phyloP scores from a whole-genome alignment of 2,329 filamentous ascomycete genomes.

The Hypoxylon sp. region DNA sequence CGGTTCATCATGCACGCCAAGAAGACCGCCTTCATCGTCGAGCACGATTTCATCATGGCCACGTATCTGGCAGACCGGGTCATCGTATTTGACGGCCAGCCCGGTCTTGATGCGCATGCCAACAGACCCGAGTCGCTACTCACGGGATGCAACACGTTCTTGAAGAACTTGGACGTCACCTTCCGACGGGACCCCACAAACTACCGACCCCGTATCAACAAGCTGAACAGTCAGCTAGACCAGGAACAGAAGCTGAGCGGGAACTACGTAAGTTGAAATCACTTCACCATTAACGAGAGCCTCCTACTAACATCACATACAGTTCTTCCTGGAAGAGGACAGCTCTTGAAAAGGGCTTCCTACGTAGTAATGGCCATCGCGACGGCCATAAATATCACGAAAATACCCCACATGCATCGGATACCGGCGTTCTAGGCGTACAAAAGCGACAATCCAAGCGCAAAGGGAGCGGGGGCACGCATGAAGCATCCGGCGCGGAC shows the following conservation, averaged over 20 bases:
- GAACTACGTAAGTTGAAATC: constrained; percentile 81
- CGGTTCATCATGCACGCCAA: constrained; percentile 99
- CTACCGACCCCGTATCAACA: constrained; percentile 98
- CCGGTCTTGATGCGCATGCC: constrained; percentile 88
- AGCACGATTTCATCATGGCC: constrained; percentile 99
- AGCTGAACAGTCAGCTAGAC: constrained; percentile 93
- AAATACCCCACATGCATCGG: constrained; percentile 59
- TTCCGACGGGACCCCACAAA: constrained; percentile 98
- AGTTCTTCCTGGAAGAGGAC: constrained; percentile 95
- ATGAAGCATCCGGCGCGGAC: constrained; percentile 52
- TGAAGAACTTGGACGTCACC: constrained; percentile 97
- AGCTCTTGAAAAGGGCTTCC: constrained; percentile 74
- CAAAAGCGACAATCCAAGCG: constrained; percentile 57
- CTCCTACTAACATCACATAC: constrained; percentile 36
- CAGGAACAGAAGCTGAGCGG: constrained; percentile 95
- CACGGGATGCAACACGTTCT: constrained; percentile 95
- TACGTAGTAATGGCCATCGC: constrained; percentile 58
- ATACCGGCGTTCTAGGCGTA: constrained; percentile 67
- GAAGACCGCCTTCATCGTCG: constrained; percentile 99
- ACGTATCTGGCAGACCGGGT: constrained; percentile 85
- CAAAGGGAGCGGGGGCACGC: constrained; percentile 43
- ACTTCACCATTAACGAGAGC: constrained; percentile 26
- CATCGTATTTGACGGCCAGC: constrained; percentile 97
- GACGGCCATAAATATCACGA: constrained; percentile 51
- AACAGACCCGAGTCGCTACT: constrained; percentile 92